Evolutionary conservation across 768 basidiomycete species (phyloP), one percentile per base, ranked within the genome.

Genomic region (Lactarius deliciosus): DNA sequence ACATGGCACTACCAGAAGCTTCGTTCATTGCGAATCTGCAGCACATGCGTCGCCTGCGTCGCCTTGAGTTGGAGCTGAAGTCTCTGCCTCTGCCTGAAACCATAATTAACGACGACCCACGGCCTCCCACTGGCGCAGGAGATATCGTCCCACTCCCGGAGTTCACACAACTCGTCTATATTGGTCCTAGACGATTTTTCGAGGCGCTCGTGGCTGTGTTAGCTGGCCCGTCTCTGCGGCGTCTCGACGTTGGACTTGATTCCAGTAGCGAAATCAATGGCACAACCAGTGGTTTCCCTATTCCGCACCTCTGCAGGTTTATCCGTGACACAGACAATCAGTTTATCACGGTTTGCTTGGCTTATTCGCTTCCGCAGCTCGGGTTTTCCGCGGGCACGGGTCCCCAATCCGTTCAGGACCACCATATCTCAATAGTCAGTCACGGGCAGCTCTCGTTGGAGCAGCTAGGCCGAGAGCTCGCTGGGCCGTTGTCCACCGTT

Each of bases 321-420:
- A 22, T 62, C 9, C 3, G 10, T 18, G 45, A 50, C 10, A 16
- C 61, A 13, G 13, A 47, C 5, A 38, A 11, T 30, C 34, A 16
- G 7, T 45, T 16, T 30, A 4, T 8, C 25, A 3, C 13, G 4
- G 22, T 30, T 13, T 18, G 25, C 15, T 11, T 61, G 32, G 2
- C 15, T 7, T 30, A 13, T 18, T 6, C 7, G 5, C 2, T 0
- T 1, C 1, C 0, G 18, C 25, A 0, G 18, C 43, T 41, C 9
- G 5, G 1, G 18, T n/a, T 62, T 6, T 38, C 9, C 5, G 13
- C 15, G 13, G 50, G 25, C 9, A 25, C 13, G 50, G 22, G 11
- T 15, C 41, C 43, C 2, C 7, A 13, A 59, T 13, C 16, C 25
- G 20, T 22, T 34, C 16, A 25, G 4, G 43, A n/a, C 4, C 10